These are phyloP conservation scores for Tricholoma matsutake DNA, from an alignment of 768 basidiomycete genomes.

Conservation along the genomic window DNA sequence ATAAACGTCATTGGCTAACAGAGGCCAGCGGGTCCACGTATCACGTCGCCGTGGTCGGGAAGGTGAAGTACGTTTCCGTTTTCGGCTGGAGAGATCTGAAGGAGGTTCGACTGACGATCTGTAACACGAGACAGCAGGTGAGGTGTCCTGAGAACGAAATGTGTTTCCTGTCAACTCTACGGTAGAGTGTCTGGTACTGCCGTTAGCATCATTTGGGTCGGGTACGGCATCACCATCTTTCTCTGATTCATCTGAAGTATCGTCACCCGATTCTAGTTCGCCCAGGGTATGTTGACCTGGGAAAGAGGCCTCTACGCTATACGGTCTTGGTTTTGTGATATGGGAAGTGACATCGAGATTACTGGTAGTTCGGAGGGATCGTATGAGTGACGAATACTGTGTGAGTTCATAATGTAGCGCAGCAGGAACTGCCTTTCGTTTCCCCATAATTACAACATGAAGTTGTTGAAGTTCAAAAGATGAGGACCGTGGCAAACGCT, in stretches of 20 bases:
- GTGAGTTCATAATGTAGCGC: conserved; percentile 61
- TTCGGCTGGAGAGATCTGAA: conserved; percentile 5
- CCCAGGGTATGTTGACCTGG: background rate
- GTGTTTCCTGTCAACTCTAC: conserved; percentile 4
- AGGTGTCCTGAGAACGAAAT: conserved; percentile 9
- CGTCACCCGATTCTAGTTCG: conserved; percentile 21
- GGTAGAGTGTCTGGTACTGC: background rate
- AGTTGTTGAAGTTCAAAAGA: background rate
- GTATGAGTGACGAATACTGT: conserved; percentile 65
- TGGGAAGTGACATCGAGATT: conserved; percentile 58
- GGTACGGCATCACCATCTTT: conserved; percentile 25
- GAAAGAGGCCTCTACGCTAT: conserved; percentile 4
- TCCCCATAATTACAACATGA: too few relatives aligned
- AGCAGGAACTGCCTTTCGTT: conserved; percentile 45
- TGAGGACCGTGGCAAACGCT: conserved; percentile 26
- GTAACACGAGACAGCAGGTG: conserved; percentile 6
- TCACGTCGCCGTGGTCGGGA: conserved; percentile 33
- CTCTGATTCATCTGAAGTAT: conserved; percentile 1
- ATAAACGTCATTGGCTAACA: conserved; percentile 55
- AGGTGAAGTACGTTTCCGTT: conserved; percentile 20
- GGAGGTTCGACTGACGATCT: conserved; percentile 5
- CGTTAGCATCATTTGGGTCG: conserved; percentile 12
- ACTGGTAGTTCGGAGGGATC: conserved; percentile 55
- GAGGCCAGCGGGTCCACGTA: conserved; percentile 77
- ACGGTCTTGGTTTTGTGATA: conserved; percentile 28